phyloP scores from a whole-genome alignment of 768 basidiomycete species.

The Sarcomyxa edulis region DNA sequence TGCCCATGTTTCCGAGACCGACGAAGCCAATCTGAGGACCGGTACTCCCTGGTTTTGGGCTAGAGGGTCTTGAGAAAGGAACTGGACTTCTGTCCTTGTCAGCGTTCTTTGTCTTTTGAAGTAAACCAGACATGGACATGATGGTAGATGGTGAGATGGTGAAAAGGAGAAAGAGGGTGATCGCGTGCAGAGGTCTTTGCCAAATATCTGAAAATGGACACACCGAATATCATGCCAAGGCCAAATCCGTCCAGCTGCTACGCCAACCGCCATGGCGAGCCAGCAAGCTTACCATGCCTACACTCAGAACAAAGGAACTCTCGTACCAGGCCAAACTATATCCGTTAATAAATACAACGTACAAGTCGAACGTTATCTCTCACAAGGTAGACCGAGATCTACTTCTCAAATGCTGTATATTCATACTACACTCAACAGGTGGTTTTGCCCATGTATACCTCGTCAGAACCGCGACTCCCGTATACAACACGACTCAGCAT shows the following conservation, averaged over 20 bases:
- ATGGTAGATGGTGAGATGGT: background rate
- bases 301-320: slow-evolving; percentile 60
- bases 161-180: background rate
- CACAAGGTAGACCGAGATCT: slow-evolving; percentile 61
- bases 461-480: slow-evolving; percentile 78
- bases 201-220: too few species aligned
- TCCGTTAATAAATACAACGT: slow-evolving; percentile 87
- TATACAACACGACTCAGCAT: slow-evolving; percentile 90
- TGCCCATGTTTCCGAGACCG: slow-evolving; percentile 65
- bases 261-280: slow-evolving; percentile 35
- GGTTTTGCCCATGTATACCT: slow-evolving; percentile 99
- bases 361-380: slow-evolving; percentile 90
- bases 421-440: slow-evolving; percentile 53
- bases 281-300: slow-evolving; percentile 46
- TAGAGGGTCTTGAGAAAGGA: slow-evolving; percentile 56
- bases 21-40: slow-evolving; percentile 36
- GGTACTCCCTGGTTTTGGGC: slow-evolving; percentile 36
- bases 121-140: background rate
- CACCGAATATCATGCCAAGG: background rate
- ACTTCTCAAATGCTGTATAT: too few species aligned
- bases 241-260: slow-evolving; percentile 7
- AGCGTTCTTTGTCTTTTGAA: slow-evolving; percentile 1
- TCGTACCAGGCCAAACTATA: slow-evolving; percentile 81
- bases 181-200: background rate
- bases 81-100: too few species aligned